These are phyloP conservation scores for Calocybe gangraenosa DNA, from an alignment of 768 basidiomycete species.

Conservation along the genomic window DNA sequence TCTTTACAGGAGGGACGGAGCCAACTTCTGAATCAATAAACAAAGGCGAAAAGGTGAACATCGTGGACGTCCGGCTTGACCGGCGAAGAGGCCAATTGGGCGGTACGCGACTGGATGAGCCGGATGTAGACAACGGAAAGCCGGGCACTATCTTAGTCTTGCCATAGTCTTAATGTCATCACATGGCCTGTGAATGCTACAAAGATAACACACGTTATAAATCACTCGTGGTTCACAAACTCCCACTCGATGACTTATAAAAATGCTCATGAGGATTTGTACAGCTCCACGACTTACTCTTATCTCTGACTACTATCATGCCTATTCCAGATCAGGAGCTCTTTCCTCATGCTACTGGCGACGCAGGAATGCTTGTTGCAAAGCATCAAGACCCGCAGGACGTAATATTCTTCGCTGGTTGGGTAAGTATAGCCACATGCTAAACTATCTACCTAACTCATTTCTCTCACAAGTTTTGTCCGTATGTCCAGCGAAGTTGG, in stretches of 20 bases:
- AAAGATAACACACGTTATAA: too few relatives aligned
- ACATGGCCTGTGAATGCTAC: neutral
- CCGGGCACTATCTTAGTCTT: constrained; percentile 32
- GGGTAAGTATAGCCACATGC: constrained; percentile 32
- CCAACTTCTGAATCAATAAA: constrained; percentile 25
- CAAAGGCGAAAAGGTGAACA: constrained; percentile 44
- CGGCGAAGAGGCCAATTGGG: constrained; percentile 12
- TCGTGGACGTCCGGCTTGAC: constrained; percentile 51
- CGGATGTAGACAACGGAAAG: constrained; percentile 13
- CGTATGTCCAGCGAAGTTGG: constrained; percentile 60
- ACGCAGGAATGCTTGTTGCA: constrained; percentile 46
- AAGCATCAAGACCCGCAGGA: constrained; percentile 49
- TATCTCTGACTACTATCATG: constrained; percentile 22
- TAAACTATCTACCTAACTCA: constrained; percentile 6
- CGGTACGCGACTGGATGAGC: constrained; percentile 9
- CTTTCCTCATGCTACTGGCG: constrained; percentile 54
- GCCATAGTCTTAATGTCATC: constrained; percentile 14
- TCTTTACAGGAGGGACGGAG: constrained; percentile 20
- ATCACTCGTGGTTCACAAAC: too few relatives aligned
- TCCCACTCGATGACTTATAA: constrained; percentile 1
- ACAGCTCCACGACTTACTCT: too few relatives aligned
- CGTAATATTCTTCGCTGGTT: constrained; percentile 56
- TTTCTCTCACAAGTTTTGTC: constrained; percentile 41
- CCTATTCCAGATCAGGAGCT: constrained; percentile 47
- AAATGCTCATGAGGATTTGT: too few relatives aligned